Evolutionary conservation across 257 asterid genomes (phyloP), one percentile per base, ranked within the genome.

Genomic region (Nicotiana tomentosiformis): DNA sequence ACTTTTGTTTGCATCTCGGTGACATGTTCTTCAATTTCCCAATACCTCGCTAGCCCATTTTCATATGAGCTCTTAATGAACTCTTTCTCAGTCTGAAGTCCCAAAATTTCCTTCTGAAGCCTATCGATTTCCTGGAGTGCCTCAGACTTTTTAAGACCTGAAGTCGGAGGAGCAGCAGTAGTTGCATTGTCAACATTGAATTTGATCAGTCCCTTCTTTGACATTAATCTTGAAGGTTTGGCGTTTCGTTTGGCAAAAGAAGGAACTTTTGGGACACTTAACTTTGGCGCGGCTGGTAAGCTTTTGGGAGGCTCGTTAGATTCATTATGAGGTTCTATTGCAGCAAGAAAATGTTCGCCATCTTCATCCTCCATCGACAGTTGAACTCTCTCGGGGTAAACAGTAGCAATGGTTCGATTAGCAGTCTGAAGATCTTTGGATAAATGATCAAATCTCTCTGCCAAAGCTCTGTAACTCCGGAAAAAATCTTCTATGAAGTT

Each of bases 391-490:
- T 90, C 93, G 1, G 89, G 94, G 80, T 61, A 90, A 77, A 88
- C 82, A 30, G 92, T 26, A 15, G 92, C 92, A 29, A 90, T 87
- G 66, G 91, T 88, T 80, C 88, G 78, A 70, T 90, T 89, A 35
- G 94, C 94, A 82, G 82, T 88, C 82, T 89, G 92, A 61, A 90
- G 88, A 60, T 89, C 94, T 69, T 82, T 85, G 9, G 92, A 89
- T 9, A 89, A 69, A 67, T 89, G 92, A 84, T 90, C 94, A 66
- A 85, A 89, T 83, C 94, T 87, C 82, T 90, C 94, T 10, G 94
- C 90, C 84, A 90, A 84, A 77, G 94, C 94, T 76, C 92, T 85
- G 81, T 86, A 88, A 76, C 90, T 83, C 81, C 90, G 77, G 81
- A 86, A 89, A 39, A 89, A 86, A 67, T 90, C 94, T 82, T 90